Conservation (phyloP, 2,329 filamentous ascomycete genomes). For the Alternaria rosae region DNA sequence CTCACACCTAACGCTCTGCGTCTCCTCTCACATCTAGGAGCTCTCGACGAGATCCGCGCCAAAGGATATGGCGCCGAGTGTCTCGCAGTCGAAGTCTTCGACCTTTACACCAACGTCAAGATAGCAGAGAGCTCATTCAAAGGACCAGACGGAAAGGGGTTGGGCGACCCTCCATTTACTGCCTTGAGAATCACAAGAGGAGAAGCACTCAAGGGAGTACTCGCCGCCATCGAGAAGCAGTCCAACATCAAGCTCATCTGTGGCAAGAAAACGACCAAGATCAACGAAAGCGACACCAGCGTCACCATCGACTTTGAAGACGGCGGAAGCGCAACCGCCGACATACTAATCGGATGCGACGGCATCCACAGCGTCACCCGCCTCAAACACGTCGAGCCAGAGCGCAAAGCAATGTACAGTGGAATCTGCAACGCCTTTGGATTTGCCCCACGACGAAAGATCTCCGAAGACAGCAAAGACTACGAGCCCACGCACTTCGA, state of each 20-base stretch:
- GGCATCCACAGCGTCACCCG: slow-evolving; percentile 59
- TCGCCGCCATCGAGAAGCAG: slow-evolving; percentile 51
- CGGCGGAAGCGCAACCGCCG: slow-evolving; percentile 53
- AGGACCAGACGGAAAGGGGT: slow-evolving; percentile 52
- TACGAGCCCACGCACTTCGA: slow-evolving; percentile 48
- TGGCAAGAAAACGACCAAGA: slow-evolving; percentile 53
- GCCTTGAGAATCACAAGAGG: slow-evolving; percentile 55
- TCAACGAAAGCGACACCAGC: slow-evolving; percentile 50
- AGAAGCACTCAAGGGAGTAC: slow-evolving; percentile 53
- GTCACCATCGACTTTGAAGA: slow-evolving; percentile 57
- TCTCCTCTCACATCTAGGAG: slow-evolving; percentile 58
- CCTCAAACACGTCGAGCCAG: slow-evolving; percentile 55
- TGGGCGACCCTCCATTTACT: slow-evolving; percentile 56
- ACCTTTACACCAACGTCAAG: slow-evolving; percentile 52
- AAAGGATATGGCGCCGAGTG: slow-evolving; percentile 53
- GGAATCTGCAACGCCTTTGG: slow-evolving; percentile 58
- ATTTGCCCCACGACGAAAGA: slow-evolving; percentile 49
- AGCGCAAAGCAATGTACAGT: slow-evolving; percentile 52
- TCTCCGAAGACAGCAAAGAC: slow-evolving; percentile 17
- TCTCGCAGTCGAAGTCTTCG: slow-evolving; percentile 55
- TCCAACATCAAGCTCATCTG: slow-evolving; percentile 54
- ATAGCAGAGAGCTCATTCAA: slow-evolving; percentile 54
- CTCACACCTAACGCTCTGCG: slow-evolving; percentile 68
- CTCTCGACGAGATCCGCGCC: slow-evolving; percentile 55
- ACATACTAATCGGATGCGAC: slow-evolving; percentile 64